A percentile compares a stretch with the other conserved stretches of the same genome.
Conservation (phyloP, 176 grass and related monocot genomes). For the Dactylis glomerata region DNA sequence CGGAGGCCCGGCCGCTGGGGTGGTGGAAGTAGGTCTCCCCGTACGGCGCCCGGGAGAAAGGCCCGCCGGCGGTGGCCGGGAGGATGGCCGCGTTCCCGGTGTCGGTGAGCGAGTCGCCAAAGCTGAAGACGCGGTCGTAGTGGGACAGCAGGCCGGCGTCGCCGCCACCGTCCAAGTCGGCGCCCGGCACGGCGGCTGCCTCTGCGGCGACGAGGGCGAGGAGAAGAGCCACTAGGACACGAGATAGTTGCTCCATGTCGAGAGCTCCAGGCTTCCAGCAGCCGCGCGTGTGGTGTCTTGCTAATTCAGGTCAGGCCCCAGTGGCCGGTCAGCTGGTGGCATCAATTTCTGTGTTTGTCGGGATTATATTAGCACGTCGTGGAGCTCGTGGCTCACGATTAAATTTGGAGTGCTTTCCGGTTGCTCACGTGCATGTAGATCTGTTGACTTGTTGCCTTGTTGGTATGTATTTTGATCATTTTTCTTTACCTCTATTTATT, state of each 20-base stretch:
- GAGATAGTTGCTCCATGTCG: background rate
- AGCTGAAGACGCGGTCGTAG: conserved; percentile 23
- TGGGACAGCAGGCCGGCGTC: background rate
- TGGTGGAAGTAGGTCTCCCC: conserved; percentile 23
- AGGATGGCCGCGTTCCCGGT: conserved; percentile 16
- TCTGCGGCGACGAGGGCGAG: background rate
- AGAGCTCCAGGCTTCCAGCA: background rate
- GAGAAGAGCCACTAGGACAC: background rate
- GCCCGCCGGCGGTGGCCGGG: background rate
- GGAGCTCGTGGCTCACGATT: background rate
- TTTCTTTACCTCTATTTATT: no score
- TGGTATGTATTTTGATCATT: no score
- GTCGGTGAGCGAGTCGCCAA: conserved; percentile 28
- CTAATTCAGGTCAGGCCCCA: background rate
- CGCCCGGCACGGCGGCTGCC: background rate
- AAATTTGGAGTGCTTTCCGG: background rate
- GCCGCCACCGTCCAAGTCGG: background rate
- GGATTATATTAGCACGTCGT: conserved; percentile 22
- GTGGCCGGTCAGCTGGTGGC: background rate
- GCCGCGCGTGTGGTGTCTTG: background rate
- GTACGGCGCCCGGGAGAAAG: conserved; percentile 7
- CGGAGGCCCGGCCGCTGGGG: conserved; percentile 33
- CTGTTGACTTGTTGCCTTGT: no score
- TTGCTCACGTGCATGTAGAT: background rate
- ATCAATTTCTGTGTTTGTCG: background rate